These are phyloP conservation scores for Schwanniomyces polymorphus DNA, from an alignment of 805 yeast species.

Conservation along the genomic window DNA sequence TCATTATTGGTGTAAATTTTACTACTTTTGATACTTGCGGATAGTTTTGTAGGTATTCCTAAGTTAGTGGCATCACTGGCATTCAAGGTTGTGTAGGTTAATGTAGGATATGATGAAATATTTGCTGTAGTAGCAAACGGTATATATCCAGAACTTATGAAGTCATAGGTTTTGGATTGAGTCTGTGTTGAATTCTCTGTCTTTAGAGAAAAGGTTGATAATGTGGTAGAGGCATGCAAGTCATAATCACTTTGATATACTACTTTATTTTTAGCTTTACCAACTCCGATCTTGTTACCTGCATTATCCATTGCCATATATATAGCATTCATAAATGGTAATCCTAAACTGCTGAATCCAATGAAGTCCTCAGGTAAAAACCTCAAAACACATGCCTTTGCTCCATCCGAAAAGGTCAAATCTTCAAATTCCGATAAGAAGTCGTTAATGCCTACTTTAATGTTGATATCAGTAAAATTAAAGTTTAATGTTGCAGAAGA, in stretches of 20 bases:
- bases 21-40: conserved; percentile 26
- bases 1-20: conserved; percentile 15
- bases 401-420: conserved; percentile 54
- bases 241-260: neutral
- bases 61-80: neutral
- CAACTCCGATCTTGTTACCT: conserved; percentile 55
- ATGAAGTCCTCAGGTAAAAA: conserved; percentile 46
- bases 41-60: conserved; percentile 24
- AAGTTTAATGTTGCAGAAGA: conserved; percentile 53
- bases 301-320: conserved; percentile 68
- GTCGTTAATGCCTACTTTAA: conserved; percentile 51
- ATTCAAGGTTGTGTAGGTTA: conserved; percentile 7
- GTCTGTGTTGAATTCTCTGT: conserved; percentile 3
- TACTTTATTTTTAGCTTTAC: conserved; percentile 38
- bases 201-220: neutral
- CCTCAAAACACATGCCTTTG: conserved; percentile 55
- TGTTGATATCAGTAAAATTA: conserved; percentile 49
- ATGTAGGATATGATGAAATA: conserved; percentile 3
- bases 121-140: conserved; percentile 46
- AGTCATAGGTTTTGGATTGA: conserved; percentile 18
- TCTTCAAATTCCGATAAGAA: conserved; percentile 42
- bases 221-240: neutral
- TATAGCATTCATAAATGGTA: conserved; percentile 51
- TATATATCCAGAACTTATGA: conserved; percentile 42
- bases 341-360: conserved; percentile 60